Evolutionary conservation across 495 filamentous ascomycete genomes (phyloP), one percentile per base, ranked within the genome.

Genomic region (Daldinia loculata): DNA sequence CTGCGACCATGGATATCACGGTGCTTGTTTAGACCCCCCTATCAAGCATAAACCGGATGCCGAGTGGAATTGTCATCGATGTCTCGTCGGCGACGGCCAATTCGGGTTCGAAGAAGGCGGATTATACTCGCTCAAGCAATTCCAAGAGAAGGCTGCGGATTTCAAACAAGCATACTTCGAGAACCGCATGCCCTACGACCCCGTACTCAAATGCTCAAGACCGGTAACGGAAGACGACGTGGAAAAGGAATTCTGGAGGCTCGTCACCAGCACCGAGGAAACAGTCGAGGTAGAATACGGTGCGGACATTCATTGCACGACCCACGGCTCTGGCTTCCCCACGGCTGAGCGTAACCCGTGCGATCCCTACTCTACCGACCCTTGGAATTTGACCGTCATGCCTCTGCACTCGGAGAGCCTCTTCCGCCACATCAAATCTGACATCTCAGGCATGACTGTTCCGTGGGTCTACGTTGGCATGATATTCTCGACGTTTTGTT

Each of bases 401-500:
- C 95, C 95, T 0, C 86, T 97, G 59, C 90, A 98, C 75, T 88
- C 91, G 0, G 94, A 98, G 45, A 98, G 95, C 6, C 85, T 99
- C 8, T 98, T 98, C 80, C 87, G 94, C 57, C 92, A 99, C 77
- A 98, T 98, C 84, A 98, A 98, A 76, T 91, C 94, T 0, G 95
- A 99, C 79, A 94, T 99, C 63, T 98, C 95, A n/a, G 95, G 95
- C 36, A 99, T 99, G 95, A 99, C 95, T 0, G 95, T 99, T 6
- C 95, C 95, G 15, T 99, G 95, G 95, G 89, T 98, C 6, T 99
- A 99, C 77, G 96, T 99, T n/a, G 95, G 95, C 66, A 99, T 99
- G 95, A 96, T 94, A 74, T 99, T 99, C 79, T 98, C 95, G 3
- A 98, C 95, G 3, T 99, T 99, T 77, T 99, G 95, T 79, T 99